These are phyloP conservation scores for Geotrichum candidum DNA, from an alignment of 1,139 yeast species.

Conservation along the genomic window DNA sequence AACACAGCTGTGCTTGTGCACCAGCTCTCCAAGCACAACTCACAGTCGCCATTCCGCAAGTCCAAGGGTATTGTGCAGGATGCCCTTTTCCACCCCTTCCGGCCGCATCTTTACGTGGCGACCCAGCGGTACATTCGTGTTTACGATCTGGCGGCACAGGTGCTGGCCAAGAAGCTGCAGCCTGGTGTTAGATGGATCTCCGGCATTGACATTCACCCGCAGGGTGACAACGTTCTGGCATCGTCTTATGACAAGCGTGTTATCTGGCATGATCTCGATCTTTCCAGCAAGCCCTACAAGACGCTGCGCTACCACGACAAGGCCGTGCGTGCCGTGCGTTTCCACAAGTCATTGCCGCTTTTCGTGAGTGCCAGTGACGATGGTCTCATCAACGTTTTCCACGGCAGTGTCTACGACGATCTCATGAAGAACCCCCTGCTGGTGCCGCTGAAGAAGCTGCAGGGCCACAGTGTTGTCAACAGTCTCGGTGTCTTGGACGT, in stretches of 20 bases:
- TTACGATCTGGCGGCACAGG: slow-evolving; percentile 85
- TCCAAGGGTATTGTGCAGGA: slow-evolving; percentile 92
- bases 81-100: slow-evolving; percentile 94
- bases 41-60: slow-evolving; percentile 95
- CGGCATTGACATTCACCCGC: slow-evolving; percentile 86
- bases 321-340: slow-evolving; percentile 83
- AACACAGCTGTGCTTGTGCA: slow-evolving; percentile 88
- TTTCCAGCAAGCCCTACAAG: slow-evolving; percentile 86
- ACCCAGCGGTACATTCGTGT: slow-evolving; percentile 88
- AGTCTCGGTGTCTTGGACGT: slow-evolving; percentile 86
- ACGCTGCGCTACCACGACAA: slow-evolving; percentile 90
- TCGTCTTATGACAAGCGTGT: slow-evolving; percentile 93
- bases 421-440: slow-evolving; percentile 90
- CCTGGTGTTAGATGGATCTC: slow-evolving; percentile 98
- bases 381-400: slow-evolving; percentile 90
- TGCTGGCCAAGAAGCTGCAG: slow-evolving; percentile 69
- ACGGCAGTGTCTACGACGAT: slow-evolving; percentile 94
- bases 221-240: slow-evolving; percentile 90
- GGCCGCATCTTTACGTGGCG: slow-evolving; percentile 89
- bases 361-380: slow-evolving; percentile 98
- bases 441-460: slow-evolving; percentile 90
- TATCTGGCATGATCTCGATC: slow-evolving; percentile 94
- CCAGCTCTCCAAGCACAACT: slow-evolving; percentile 86
- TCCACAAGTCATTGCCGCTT: slow-evolving; percentile 82
- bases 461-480: slow-evolving; percentile 79